phyloP scores from a whole-genome alignment of 2,329 filamentous ascomycete species.

The Beauveria sp. region DNA sequence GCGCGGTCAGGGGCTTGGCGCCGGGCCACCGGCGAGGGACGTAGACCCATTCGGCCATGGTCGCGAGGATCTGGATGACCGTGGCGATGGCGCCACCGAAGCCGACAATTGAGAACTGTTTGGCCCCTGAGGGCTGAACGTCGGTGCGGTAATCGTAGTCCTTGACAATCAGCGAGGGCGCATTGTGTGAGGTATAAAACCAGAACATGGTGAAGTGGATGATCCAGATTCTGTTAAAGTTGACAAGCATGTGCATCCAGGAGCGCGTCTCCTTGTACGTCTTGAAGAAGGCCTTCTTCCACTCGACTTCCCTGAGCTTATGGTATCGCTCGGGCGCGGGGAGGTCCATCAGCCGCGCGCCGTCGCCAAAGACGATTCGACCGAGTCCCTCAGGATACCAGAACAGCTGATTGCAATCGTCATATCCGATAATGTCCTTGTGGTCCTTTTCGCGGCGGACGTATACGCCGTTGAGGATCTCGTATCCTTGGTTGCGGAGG shows the following conservation, averaged over 20 bases:
- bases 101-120: conserved; percentile 73
- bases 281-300: conserved; percentile 99
- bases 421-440: conserved; percentile 87
- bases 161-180: conserved; percentile 73
- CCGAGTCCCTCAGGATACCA: conserved; percentile 99
- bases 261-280: conserved; percentile 96
- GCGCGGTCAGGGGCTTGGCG: conserved; percentile 90
- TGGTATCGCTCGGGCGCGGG: conserved; percentile 81
- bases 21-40: conserved; percentile 92
- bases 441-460: conserved; percentile 93
- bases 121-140: conserved; percentile 61
- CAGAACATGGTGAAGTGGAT: conserved; percentile 92
- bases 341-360: conserved; percentile 85
- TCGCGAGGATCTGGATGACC: conserved; percentile 84
- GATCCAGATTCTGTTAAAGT: conserved; percentile 99
- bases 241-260: conserved; percentile 93
- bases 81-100: conserved; percentile 78
- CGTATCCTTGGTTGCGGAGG: conserved; percentile 91
- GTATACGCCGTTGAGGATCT: conserved; percentile 91
- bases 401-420: conserved; percentile 98
- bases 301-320: conserved; percentile 87
- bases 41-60: conserved; percentile 84
- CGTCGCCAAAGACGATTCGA: conserved; percentile 85
- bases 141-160: conserved; percentile 79
- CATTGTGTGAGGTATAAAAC: conserved; percentile 93